Evolutionary conservation across 108 stramenopile species (phyloP).

Genomic region (Cyclostephanos invisitatus): DNA sequence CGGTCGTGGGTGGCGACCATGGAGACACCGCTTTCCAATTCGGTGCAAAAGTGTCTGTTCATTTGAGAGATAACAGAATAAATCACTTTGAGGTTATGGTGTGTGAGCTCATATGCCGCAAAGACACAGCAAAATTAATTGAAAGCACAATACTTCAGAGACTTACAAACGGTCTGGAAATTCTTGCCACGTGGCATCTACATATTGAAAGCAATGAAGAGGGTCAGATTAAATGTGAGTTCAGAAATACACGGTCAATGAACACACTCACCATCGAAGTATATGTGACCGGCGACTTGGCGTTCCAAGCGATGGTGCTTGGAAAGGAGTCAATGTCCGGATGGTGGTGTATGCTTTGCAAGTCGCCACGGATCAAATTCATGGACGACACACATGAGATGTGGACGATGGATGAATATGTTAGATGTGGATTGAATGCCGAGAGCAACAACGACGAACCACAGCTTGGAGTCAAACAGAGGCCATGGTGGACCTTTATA

Average conservation of each 20-base stretch:
- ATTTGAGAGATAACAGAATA: no score
- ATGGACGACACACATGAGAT: background rate
- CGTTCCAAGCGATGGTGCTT: conserved; percentile 3
- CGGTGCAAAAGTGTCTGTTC: background rate
- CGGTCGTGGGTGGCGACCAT: background rate
- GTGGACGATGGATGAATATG: background rate
- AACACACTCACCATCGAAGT: background rate
- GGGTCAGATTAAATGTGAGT: no score
- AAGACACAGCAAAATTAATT: background rate
- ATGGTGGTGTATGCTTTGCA: conserved; percentile 2
- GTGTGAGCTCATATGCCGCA: background rate
- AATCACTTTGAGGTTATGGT: conserved; percentile 1
- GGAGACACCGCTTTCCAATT: background rate
- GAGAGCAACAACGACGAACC: background rate
- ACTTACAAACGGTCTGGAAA: no score
- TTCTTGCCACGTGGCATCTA: no score
- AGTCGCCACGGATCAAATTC: background rate
- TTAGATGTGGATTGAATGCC: background rate
- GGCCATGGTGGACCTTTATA: conserved; percentile 11
- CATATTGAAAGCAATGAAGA: no score
- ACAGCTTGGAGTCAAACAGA: background rate
- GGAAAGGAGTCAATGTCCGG: conserved; percentile 7
- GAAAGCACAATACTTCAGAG: no score
- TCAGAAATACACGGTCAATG: no score
- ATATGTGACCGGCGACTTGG: conserved; percentile 3